Evolutionary conservation across 768 basidiomycete species (phyloP), one percentile per base, ranked within the genome.

Genomic region (Hericium rajendrae): DNA sequence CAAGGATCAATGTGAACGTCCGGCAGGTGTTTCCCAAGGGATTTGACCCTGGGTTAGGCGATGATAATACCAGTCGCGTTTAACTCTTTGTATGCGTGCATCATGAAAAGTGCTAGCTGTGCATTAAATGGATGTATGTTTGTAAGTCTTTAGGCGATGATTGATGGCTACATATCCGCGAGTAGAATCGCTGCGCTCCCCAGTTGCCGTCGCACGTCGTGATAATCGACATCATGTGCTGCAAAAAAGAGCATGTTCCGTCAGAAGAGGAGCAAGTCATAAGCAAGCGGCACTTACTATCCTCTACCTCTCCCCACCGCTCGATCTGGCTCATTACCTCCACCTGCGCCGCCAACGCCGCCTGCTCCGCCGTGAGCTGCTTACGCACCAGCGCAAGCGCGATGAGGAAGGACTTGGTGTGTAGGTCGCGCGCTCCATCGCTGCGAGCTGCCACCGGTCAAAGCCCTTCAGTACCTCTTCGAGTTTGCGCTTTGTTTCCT

Each of bases 291-390:
- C 9, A 77, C 97, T 77, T 66, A 98, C 95, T 91, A 69, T 98
- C 97, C 75, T 98, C 97, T 0, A 99, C 97, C 72, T 98, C 95
- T n/a, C 97, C 97, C 97, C 97, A 99, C 51, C 85, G 79, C 70
- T 94, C 84, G 59, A 97, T 97, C 73, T 98, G 95, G 68, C 92
- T 94, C 60, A 85, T 78, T 0, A 99, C 95, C 72, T 99, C 97
- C 8, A 95, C 94, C 54, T 88, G 86, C 6, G 92, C 81, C 0
- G 91, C 91, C 52, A 83, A 70, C 2, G 94, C 82, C 9, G 95
- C 94, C 66, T 92, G 76, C 65, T 99, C 91, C 1, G 84, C 90
- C 3, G 82, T 82, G 43, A 97, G 68, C 57, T 78, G 81, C 38
- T 83, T 85, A 64, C 82, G 83, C 37, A 93, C 83, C 37, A 99